Evolutionary conservation across 2,329 filamentous ascomycete genomes (phyloP), one percentile per base, ranked within the genome.

Genomic region (Botrytis sinoallii): DNA sequence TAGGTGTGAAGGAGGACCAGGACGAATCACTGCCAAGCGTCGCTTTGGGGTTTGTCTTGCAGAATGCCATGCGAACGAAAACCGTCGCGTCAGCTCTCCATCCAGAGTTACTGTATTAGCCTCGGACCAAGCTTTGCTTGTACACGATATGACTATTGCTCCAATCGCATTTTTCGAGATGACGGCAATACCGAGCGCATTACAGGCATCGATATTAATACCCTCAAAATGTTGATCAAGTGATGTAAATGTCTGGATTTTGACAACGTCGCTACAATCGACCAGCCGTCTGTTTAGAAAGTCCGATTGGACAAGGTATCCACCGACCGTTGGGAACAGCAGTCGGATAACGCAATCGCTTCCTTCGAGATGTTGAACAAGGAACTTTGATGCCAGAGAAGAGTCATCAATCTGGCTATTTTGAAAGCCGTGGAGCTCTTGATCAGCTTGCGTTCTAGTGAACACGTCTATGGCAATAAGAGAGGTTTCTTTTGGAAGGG

Each of bases 401-500:
- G 60, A 42, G 25, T 14, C 38, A 64, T 64, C 3, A 20, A 42
- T 42, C 60, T 42, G 60, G 9, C 38, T 38, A 9, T 29, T 16
- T n/a, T 42, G 35, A 42, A 42, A 64, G 38, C 38, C 25, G 16
- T 10, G 60, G 25, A 18, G 60, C 60, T 5, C 25, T 64, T 42
- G 25, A n/a, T 40, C 60, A 42, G 42, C 38, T 29, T 40, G 38
- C 40, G n/a, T 64, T 64, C 38, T 64, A 42, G 16, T 29, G 25
- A 64, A 64, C 14, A 64, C 60, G 16, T 64, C 60, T 42, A 64
- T n/a, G 38, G 40, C 38, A 64, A 64, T n/a, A 40, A 64, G 60
- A 8, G 60, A 64, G 9, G 59, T 61, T 61, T 64, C 38, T n/a
- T 44, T 40, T 29, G 38, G 60, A n/a, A 64, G 60, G 38, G 29